phyloP scores from a whole-genome alignment of 192 early-diverging fungal genomes.

The Rhizoclosmatium globosum region DNA sequence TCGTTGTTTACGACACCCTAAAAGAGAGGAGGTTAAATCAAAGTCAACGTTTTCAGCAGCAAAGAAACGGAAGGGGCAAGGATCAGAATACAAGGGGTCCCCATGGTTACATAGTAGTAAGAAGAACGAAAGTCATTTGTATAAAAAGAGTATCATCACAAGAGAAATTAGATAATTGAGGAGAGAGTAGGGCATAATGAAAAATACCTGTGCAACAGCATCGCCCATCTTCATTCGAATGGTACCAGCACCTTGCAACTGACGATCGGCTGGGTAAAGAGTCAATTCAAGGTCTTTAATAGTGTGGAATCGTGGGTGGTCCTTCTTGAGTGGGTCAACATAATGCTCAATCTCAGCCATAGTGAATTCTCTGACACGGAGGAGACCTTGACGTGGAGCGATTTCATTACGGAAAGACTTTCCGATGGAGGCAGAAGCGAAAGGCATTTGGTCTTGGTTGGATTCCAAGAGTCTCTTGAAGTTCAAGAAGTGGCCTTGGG shows the following conservation, averaged over 20 bases:
- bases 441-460: constrained; percentile 99
- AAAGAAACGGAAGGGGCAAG: not conserved
- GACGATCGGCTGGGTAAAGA: constrained; percentile 79
- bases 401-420: constrained; percentile 99
- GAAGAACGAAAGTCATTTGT: constrained; percentile 37
- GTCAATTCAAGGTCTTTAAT: constrained; percentile 79
- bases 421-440: constrained; percentile 97
- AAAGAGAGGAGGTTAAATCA: not conserved
- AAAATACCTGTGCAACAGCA: constrained; percentile 77
- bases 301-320: constrained; percentile 90
- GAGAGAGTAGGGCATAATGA: not conserved
- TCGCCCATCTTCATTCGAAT: constrained; percentile 86
- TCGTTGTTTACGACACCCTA: constrained; percentile 91
- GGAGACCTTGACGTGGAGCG: constrained; percentile 90
- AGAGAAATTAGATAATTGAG: constrained; percentile 21
- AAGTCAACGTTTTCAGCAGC: not conserved
- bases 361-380: constrained; percentile 85
- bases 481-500: constrained; percentile 99
- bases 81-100: constrained; percentile 23
- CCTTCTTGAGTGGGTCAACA: constrained; percentile 93
- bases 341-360: constrained; percentile 95
- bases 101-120: constrained; percentile 32
- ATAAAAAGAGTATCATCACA: constrained; percentile 34
- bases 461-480: constrained; percentile 96
- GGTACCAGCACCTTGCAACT: constrained; percentile 79